phyloP scores from a whole-genome alignment of 2,329 filamentous ascomycete species.

The Domatiomyces catenatus region DNA sequence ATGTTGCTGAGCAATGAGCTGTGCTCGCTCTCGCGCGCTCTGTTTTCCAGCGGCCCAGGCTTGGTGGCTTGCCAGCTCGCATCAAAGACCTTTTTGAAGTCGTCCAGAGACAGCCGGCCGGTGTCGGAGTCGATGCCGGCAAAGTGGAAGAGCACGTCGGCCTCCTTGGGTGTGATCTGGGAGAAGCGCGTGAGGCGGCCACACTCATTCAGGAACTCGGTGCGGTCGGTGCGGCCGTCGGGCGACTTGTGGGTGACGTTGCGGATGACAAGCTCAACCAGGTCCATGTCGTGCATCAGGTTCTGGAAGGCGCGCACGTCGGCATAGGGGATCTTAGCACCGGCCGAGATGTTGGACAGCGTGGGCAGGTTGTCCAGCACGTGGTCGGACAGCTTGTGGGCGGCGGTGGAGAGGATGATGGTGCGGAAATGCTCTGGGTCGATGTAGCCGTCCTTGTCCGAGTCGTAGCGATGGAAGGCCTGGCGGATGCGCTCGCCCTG shows the following conservation, averaged over 20 bases:
- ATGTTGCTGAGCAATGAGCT: slow-evolving; percentile 45
- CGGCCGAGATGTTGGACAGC: slow-evolving; percentile 82
- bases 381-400: slow-evolving; percentile 95
- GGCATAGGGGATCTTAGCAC: slow-evolving; percentile 91
- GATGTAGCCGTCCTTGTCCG: slow-evolving; percentile 85
- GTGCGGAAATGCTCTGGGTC: slow-evolving; percentile 90
- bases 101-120: slow-evolving; percentile 61
- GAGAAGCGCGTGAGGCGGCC: slow-evolving; percentile 84
- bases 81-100: slow-evolving; percentile 92
- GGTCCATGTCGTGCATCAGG: slow-evolving; percentile 92
- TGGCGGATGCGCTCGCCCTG: slow-evolving; percentile 93
- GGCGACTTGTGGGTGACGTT: slow-evolving; percentile 67
- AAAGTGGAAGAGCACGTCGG: slow-evolving; percentile 97
- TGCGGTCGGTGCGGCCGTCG: slow-evolving; percentile 84
- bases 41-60: slow-evolving; percentile 31
- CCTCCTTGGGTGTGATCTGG: slow-evolving; percentile 95
- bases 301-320: slow-evolving; percentile 98
- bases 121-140: slow-evolving; percentile 82
- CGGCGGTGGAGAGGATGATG: slow-evolving; percentile 84
- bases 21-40: slow-evolving; percentile 40
- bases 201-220: slow-evolving; percentile 90
- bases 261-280: slow-evolving; percentile 83
- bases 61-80: slow-evolving; percentile 61
- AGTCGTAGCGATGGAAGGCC: slow-evolving; percentile 84
- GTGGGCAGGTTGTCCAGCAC: slow-evolving; percentile 79